Conservation (phyloP, 371 early-diverging fungal genomes). For the Phascolomyces articulosus region DNA sequence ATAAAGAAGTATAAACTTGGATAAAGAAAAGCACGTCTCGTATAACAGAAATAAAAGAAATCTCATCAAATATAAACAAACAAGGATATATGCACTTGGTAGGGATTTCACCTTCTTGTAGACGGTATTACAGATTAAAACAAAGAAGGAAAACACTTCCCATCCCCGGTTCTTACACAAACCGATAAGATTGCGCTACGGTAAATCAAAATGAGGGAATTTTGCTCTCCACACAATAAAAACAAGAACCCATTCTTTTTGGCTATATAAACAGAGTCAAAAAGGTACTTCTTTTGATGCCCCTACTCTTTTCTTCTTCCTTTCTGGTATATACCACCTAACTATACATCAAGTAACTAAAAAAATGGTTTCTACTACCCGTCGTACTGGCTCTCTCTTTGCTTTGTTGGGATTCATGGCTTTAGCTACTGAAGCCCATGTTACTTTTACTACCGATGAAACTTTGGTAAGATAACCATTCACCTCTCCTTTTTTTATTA, state of each 20-base stretch:
- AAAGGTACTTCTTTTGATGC: not conserved
- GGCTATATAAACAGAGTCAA: not conserved
- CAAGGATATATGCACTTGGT: too few relatives aligned
- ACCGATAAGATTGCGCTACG: not conserved
- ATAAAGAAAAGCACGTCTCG: too few relatives aligned
- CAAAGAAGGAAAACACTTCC: not conserved
- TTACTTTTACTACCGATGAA: conserved; percentile 9
- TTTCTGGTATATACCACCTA: not conserved
- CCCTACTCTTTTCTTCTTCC: not conserved
- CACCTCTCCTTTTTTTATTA: too few relatives aligned
- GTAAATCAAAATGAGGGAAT: conserved; percentile 13
- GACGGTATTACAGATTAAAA: not conserved
- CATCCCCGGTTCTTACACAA: not conserved
- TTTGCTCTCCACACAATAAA: conserved; percentile 19
- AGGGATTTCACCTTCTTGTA: too few relatives aligned
- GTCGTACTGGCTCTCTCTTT: not conserved
- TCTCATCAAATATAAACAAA: too few relatives aligned
- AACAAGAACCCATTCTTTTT: not conserved
- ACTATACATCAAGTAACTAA: too few relatives aligned
- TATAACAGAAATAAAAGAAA: too few relatives aligned
- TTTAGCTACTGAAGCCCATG: conserved; percentile 17
- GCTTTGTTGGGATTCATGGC: conserved; percentile 4
- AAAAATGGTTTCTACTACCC: conserved; percentile 2
- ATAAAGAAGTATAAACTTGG: too few relatives aligned
- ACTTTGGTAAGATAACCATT: conserved; percentile 12